phyloP scores from a whole-genome alignment of 345 rosid genomes.

The Cardiospermum halicacabum region DNA sequence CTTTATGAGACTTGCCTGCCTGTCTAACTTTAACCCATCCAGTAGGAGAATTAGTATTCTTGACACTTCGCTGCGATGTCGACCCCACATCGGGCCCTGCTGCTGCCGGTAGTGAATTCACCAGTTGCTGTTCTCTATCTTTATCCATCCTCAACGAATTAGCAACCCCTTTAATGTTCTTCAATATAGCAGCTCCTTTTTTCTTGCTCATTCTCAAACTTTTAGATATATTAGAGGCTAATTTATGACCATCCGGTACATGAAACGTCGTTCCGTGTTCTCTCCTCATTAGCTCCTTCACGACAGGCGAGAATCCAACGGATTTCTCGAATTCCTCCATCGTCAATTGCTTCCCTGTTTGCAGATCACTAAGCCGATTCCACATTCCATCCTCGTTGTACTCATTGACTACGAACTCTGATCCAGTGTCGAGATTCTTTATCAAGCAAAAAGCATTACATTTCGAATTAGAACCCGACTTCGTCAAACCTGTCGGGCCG shows the following conservation, averaged over 20 bases:
- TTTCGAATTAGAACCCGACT: slow-evolving; percentile 26
- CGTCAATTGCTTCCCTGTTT: slow-evolving; percentile 86
- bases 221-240: slow-evolving; percentile 46
- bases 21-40: slow-evolving; percentile 85
- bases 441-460: slow-evolving; percentile 75
- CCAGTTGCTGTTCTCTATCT: slow-evolving; percentile 53
- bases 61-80: slow-evolving; percentile 7
- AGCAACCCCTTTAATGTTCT: slow-evolving; percentile 79
- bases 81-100: not conserved
- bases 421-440: slow-evolving; percentile 82
- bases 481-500: slow-evolving; percentile 20
- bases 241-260: slow-evolving; percentile 32
- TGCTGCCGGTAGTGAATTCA: too few relatives aligned
- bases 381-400: slow-evolving; percentile 70
- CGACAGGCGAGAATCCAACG: slow-evolving; percentile 77
- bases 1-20: slow-evolving; percentile 70
- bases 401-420: slow-evolving; percentile 82
- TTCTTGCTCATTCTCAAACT: slow-evolving; percentile 78
- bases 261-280: slow-evolving; percentile 32
- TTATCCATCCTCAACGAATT: slow-evolving; percentile 48
- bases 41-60: slow-evolving; percentile 32
- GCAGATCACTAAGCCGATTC: slow-evolving; percentile 87
- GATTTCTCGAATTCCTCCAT: slow-evolving; percentile 88
- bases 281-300: slow-evolving; percentile 81
- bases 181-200: slow-evolving; percentile 73